A percentile compares a stretch with the other conserved stretches of the same genome.
phyloP scores from a whole-genome alignment of 768 basidiomycete species.

The Naematelia encephala region DNA sequence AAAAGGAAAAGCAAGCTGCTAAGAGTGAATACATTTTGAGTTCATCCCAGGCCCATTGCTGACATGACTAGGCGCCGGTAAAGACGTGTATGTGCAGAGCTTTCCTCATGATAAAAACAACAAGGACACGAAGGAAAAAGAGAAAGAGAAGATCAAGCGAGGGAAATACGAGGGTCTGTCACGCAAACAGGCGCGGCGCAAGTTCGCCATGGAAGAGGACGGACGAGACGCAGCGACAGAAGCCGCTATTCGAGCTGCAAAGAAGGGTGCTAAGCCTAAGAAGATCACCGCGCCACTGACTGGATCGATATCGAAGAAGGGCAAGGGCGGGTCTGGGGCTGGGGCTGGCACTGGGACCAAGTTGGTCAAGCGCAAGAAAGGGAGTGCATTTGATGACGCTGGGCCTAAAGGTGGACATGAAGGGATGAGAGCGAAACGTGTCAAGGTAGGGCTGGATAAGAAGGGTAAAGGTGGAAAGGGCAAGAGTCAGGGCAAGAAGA shows the following conservation, averaged over 20 bases:
- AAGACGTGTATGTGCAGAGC: conserved; percentile 66
- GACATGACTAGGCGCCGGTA: conserved; percentile 63
- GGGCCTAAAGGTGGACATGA: conserved; percentile 21
- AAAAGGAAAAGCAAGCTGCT: conserved; percentile 73
- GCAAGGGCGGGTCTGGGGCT: conserved; percentile 12
- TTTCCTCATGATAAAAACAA: conserved; percentile 53
- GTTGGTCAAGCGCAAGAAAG: conserved; percentile 17
- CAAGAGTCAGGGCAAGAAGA: not conserved
- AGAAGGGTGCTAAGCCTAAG: conserved; percentile 67
- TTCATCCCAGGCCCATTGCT: not conserved
- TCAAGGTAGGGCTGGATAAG: conserved; percentile 29
- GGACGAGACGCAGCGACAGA: conserved; percentile 58
- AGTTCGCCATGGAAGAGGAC: conserved; percentile 78
- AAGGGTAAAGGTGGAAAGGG: conserved; percentile 22
- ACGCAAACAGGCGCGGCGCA: conserved; percentile 81
- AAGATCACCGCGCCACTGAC: conserved; percentile 67
- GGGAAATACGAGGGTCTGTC: conserved; percentile 64
- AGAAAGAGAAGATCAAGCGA: conserved; percentile 38
- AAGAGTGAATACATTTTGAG: conserved; percentile 64
- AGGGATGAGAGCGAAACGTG: conserved; percentile 38
- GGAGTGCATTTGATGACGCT: conserved; percentile 37
- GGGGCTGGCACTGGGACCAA: conserved; percentile 8
- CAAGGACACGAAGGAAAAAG: conserved; percentile 45
- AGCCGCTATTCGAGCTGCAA: conserved; percentile 80
- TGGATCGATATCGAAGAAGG: conserved; percentile 11